phyloP scores from a whole-genome alignment of 306 rosid genomes.

The Aeschynomene evenia region DNA sequence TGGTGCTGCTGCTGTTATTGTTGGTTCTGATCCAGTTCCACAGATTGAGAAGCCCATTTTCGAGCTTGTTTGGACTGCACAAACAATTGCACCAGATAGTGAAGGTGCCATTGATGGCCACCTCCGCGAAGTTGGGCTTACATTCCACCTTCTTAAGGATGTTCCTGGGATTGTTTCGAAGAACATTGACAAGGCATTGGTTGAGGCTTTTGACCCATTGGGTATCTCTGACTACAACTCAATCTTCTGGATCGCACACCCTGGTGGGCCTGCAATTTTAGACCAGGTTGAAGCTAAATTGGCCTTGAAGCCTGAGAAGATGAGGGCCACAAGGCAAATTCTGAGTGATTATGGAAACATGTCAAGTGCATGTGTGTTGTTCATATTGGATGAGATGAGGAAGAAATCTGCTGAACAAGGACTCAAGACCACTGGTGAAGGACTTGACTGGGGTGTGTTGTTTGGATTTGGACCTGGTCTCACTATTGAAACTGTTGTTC shows the following conservation, averaged over 20 bases:
- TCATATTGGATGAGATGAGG: constrained; percentile 68
- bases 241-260: constrained; percentile 40
- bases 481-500: constrained; percentile 61
- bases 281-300: constrained; percentile 33
- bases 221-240: constrained; percentile 34
- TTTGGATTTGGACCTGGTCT: constrained; percentile 82
- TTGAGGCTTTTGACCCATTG: constrained; percentile 32
- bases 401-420: constrained; percentile 44
- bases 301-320: constrained; percentile 25
- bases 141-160: constrained; percentile 38
- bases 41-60: constrained; percentile 55
- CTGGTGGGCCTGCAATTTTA: constrained; percentile 34
- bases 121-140: constrained; percentile 36
- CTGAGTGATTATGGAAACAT: constrained; percentile 66
- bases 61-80: constrained; percentile 58
- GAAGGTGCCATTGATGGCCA: constrained; percentile 51
- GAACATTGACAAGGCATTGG: constrained; percentile 28
- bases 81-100: constrained; percentile 63
- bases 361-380: constrained; percentile 78
- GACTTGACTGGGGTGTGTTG: constrained; percentile 70
- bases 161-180: constrained; percentile 35
- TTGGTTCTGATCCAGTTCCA: constrained; percentile 57
- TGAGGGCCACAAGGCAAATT: constrained; percentile 45
- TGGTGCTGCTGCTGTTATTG: constrained; percentile 43
- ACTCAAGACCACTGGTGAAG: constrained; percentile 33